Conservation (phyloP, 345 rosid species). For the Brassica nigra region DNA sequence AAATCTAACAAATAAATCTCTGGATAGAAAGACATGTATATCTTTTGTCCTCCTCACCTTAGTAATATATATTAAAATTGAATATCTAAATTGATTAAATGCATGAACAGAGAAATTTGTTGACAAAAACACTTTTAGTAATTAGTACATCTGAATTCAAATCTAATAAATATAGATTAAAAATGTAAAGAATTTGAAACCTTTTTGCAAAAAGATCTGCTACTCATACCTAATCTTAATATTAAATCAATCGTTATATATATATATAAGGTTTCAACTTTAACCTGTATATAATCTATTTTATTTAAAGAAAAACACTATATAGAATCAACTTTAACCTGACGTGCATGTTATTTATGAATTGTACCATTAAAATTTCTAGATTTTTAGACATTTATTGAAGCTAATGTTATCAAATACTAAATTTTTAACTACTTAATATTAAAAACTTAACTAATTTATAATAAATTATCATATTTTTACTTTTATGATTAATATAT, state of each 20-base stretch:
- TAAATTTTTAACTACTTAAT: no score
- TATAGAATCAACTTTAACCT: background rate
- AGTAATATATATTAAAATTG: background rate
- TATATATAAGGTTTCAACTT: no score
- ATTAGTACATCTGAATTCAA: background rate
- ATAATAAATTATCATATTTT: no score
- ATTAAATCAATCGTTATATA: background rate
- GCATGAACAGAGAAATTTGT: background rate
- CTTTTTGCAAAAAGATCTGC: background rate
- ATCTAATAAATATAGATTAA: background rate
- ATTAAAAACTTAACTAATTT: no score
- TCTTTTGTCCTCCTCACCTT: background rate
- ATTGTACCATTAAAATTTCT: background rate
- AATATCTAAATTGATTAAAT: background rate
- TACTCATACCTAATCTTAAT: background rate
- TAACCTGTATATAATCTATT: no score
- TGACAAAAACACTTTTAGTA: background rate
- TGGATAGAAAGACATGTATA: background rate
- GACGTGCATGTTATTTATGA: background rate
- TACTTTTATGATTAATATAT: no score
- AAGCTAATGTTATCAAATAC: background rate
- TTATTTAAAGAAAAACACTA: background rate
- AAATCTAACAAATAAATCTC: background rate
- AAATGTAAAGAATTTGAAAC: background rate
- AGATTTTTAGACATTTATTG: background rate